Evolutionary conservation across 2,329 filamentous ascomycete genomes (phyloP), one percentile per base, ranked within the genome.

Genomic region (Zasmidium angulare): DNA sequence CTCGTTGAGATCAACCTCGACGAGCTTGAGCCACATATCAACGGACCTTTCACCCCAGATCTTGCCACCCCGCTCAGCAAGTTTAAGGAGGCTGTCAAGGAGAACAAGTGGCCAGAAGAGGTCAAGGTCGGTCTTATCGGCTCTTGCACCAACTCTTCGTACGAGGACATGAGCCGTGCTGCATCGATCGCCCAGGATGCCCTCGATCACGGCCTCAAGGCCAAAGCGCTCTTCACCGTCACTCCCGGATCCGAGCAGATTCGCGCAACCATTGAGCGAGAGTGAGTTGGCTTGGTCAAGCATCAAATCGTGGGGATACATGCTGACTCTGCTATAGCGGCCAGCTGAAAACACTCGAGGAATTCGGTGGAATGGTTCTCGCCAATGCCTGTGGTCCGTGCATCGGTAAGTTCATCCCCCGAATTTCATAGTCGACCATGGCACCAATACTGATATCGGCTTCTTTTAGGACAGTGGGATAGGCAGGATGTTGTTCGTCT

Each of bases 1-100:
- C 79, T 97, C 68, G 91, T 98, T 72, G 93, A 97, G 81, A 91
- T 99, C 80, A 93, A 99, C 83, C 86, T 99, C 56, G 89, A 86
- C 60, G 90, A 93, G 79, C 89, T 99, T 51, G 95, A 99, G 83
- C 95, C 95, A 68, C 91, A 98, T 77, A 92, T 99, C 82, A 99
- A 99, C 83, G 95, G 95, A 67, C 95, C 95, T 66, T 98, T 98
- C 86, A 99, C 95, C 24, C 95, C 95, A 63, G 95, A 99, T 86
- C 84, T 99, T 80, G 93, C 92, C 57, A 98, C 95, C 7, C 95
- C 95, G 53, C 96, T 99, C 77, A 96, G 91, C 80, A 95, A 97
- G 83, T 96, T 98, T 82, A 91, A 90, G 79, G 89, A 96, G 74
- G 91, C 91, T 68, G 93, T 93, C 73, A 92, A 96, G 83, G 87